These are phyloP conservation scores for Athelia psychrophila DNA, from an alignment of 1,284 basidiomycete species.

Conservation along the genomic window DNA sequence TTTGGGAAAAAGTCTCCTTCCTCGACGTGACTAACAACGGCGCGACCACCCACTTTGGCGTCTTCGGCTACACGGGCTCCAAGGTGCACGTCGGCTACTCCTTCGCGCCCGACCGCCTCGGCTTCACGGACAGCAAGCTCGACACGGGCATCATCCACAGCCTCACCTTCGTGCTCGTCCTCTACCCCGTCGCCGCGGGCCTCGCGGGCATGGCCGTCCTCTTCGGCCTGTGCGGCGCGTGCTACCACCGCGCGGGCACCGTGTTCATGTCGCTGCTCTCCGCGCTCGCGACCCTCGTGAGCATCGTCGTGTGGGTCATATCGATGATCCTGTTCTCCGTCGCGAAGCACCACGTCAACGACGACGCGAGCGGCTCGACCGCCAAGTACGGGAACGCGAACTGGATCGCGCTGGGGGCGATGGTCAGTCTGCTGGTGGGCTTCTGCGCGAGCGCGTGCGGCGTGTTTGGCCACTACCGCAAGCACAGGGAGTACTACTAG, in stretches of 20 bases:
- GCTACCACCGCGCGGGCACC: slow-evolving; percentile 65
- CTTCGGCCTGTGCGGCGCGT: slow-evolving; percentile 65
- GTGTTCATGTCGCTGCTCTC: slow-evolving; percentile 72
- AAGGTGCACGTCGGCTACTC: slow-evolving; percentile 50
- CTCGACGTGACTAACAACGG: slow-evolving; percentile 46
- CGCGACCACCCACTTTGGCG: slow-evolving; percentile 55
- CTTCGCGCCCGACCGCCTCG: slow-evolving; percentile 31
- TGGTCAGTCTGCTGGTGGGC: slow-evolving; percentile 60
- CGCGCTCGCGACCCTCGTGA: slow-evolving; percentile 60
- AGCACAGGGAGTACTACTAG: slow-evolving; percentile 21
- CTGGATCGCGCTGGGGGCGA: slow-evolving; percentile 75
- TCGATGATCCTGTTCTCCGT: slow-evolving; percentile 81
- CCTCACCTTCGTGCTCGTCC: slow-evolving; percentile 69
- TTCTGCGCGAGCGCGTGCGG: slow-evolving; percentile 68
- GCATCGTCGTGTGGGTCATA: slow-evolving; percentile 68
- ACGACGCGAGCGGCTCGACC: slow-evolving; percentile 35
- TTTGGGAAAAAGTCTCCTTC: slow-evolving; percentile 71
- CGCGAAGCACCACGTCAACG: slow-evolving; percentile 54
- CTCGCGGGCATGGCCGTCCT: slow-evolving; percentile 70
- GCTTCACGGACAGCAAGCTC: slow-evolving; percentile 30
- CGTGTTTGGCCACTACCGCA: slow-evolving; percentile 64
- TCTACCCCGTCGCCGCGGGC: slow-evolving; percentile 77
- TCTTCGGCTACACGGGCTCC: slow-evolving; percentile 75
- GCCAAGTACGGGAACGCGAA: slow-evolving; percentile 74
- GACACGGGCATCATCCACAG: slow-evolving; percentile 58